Evolutionary conservation across 2,329 filamentous ascomycete species (phyloP), one percentile per base, ranked within the genome.

Genomic region (Pyricularia pennisetigena): DNA sequence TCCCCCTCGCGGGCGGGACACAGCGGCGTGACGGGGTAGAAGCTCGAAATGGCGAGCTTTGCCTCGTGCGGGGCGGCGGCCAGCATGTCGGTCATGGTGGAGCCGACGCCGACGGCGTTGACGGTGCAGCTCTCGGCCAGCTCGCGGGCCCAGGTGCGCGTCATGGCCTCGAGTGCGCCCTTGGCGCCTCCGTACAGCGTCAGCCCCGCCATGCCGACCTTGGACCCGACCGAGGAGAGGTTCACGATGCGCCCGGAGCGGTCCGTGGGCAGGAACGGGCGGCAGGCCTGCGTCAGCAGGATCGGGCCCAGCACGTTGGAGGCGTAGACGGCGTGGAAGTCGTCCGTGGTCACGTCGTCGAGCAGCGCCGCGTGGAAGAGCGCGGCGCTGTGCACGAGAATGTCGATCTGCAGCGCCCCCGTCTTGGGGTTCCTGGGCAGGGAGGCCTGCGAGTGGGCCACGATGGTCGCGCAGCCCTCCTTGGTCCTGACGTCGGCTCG

Each of bases 111-210:
- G 74, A 88, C 81, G 2, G 84, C 82, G 74, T 88, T 88, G 69
- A 87, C 86, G 9, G 85, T 87, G 29, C 80, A 82, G 26, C 81
- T 76, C 71, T 86, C 84, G 16, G 81, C 79, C 67, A 88, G 77
- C 76, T 88, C 86, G 24, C 86, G 80, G 5, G 83, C 80, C 86
- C 86, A 88, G 0, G 83, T 83, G 24, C 86, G 79, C n/a, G 86
- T 88, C 83, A 88, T 86, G 54, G 84, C 82, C 74, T 89, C 86
- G 9, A 88, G 75, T 0, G 86, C 86, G 1, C 84, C 86, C 74
- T 89, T 88, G 66, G 83, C 86, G n/a, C 84, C 86, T 10, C 83
- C 85, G 72, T 88, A 89, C 65, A 88, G 80, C 12, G 82, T 83
- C 71, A 87, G 84, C 41, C 80, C 78, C 64, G 80, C 78, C 69